Conservation (phyloP, 2,329 filamentous ascomycete species). For the Diplodia mutila region DNA sequence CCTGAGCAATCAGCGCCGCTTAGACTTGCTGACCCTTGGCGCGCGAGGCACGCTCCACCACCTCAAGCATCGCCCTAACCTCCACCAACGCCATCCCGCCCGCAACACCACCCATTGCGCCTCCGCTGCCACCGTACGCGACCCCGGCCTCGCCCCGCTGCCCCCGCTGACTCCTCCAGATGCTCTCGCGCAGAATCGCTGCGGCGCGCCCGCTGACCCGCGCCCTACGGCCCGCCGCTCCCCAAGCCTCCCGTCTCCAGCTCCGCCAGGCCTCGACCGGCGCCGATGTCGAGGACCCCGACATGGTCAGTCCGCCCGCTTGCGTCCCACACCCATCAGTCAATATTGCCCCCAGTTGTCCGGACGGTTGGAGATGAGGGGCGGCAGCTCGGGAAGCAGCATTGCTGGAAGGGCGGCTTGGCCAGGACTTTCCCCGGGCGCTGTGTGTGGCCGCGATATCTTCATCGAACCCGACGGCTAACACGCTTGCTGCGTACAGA, state of each 20-base stretch:
- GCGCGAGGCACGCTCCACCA: constrained; percentile 18
- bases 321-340: background rate
- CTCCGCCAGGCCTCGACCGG: constrained; percentile 40
- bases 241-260: constrained; percentile 41
- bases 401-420: background rate
- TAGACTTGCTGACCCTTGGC: constrained; percentile 1
- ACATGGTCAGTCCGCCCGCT: constrained; percentile 59
- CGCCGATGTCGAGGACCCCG: constrained; percentile 64
- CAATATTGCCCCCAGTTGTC: background rate
- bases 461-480: background rate
- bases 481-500: constrained; percentile 54
- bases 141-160: too few species aligned
- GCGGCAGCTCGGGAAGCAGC: background rate
- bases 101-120: constrained; percentile 20
- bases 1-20: constrained; percentile 9
- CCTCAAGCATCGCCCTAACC: background rate
- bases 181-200: constrained; percentile 50
- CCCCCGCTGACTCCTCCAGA: constrained; percentile 32
- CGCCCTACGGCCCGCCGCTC: constrained; percentile 38
- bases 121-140: constrained; percentile 10
- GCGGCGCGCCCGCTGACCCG: constrained; percentile 45
- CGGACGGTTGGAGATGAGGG: background rate
- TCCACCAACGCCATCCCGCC: constrained; percentile 6
- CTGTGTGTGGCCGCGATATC: background rate
- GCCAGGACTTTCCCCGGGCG: background rate